Percentiles rank a stretch among this genome's conserved stretches.
Conservation (phyloP, 495 filamentous ascomycete species). For the Penicillium pulvis region DNA sequence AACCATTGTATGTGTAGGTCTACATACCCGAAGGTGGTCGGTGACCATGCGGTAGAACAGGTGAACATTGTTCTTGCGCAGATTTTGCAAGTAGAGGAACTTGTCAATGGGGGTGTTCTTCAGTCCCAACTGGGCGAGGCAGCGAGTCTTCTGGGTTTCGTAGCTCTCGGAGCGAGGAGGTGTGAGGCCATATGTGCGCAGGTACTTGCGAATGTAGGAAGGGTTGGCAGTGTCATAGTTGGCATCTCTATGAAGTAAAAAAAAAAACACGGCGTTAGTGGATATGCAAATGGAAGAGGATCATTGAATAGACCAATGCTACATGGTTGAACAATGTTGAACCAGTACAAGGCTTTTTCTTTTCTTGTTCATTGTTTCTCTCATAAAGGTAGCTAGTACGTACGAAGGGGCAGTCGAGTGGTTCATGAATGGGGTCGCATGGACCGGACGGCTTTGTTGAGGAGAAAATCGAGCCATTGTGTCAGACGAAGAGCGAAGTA, state of each 20-base stretch:
- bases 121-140: slow-evolving; percentile 72
- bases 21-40: slow-evolving; percentile 74
- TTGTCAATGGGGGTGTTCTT: slow-evolving; percentile 86
- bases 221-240: slow-evolving; percentile 66
- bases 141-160: slow-evolving; percentile 69
- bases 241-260: slow-evolving; percentile 33
- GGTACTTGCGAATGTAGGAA: slow-evolving; percentile 64
- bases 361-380: not conserved
- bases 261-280: not conserved
- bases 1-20: not conserved
- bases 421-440: slow-evolving; percentile 42
- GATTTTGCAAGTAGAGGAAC: slow-evolving; percentile 86
- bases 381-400: slow-evolving; percentile 15
- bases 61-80: slow-evolving; percentile 87
- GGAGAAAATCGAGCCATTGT: slow-evolving; percentile 48
- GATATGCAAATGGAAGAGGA: not conserved
- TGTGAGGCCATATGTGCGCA: slow-evolving; percentile 70
- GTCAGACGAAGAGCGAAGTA: slow-evolving; percentile 30
- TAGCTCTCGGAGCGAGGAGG: slow-evolving; percentile 71
- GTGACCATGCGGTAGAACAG: slow-evolving; percentile 94
- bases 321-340: slow-evolving; percentile 2
- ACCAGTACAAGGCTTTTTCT: not conserved
- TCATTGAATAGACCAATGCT: slow-evolving; percentile 1
- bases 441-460: slow-evolving; percentile 45
- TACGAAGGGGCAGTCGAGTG: slow-evolving; percentile 40